A percentile compares a stretch with the other conserved stretches of the same genome.
phyloP scores from a whole-genome alignment of 2,329 filamentous ascomycete species.

The Rosellinia necatrix region DNA sequence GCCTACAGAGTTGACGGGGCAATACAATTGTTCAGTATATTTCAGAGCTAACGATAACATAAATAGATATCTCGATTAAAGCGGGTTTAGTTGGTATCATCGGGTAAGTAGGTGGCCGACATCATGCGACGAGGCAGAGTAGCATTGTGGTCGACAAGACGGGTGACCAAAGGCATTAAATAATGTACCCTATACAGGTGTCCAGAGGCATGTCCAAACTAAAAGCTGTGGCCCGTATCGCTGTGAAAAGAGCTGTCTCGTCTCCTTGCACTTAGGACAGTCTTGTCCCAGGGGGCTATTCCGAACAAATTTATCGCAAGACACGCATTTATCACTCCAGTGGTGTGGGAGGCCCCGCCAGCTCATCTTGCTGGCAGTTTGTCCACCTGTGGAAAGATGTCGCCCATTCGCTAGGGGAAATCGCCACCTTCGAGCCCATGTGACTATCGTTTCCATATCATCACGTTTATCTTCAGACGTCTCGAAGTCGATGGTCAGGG shows the following conservation, averaged over 20 bases:
- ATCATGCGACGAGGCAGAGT: no score
- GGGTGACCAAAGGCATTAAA: no score
- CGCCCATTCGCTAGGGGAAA: conserved; percentile 28
- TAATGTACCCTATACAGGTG: conserved; percentile 1
- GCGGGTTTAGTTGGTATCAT: no score
- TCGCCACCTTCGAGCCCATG: conserved; percentile 32
- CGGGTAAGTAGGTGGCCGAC: no score
- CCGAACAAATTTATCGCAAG: not conserved
- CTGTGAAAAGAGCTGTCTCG: conserved; percentile 1
- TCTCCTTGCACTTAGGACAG: conserved; percentile 15
- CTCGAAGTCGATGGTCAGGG: conserved; percentile 34
- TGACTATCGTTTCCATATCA: conserved; percentile 30
- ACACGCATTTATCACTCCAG: conserved; percentile 14
- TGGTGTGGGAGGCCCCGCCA: conserved; percentile 26
- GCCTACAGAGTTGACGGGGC: no score
- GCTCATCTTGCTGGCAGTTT: conserved; percentile 28
- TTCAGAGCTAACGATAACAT: no score
- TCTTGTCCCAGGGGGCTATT: not conserved
- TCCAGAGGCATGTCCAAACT: conserved; percentile 29
- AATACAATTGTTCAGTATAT: no score
- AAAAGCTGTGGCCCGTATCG: conserved; percentile 28
- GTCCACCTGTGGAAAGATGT: conserved; percentile 25
- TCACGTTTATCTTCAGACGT: conserved; percentile 26
- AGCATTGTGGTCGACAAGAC: no score
- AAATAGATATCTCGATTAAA: no score